Conservation (phyloP, 2,329 filamentous ascomycete species). For the Aspergillus awamori region DNA sequence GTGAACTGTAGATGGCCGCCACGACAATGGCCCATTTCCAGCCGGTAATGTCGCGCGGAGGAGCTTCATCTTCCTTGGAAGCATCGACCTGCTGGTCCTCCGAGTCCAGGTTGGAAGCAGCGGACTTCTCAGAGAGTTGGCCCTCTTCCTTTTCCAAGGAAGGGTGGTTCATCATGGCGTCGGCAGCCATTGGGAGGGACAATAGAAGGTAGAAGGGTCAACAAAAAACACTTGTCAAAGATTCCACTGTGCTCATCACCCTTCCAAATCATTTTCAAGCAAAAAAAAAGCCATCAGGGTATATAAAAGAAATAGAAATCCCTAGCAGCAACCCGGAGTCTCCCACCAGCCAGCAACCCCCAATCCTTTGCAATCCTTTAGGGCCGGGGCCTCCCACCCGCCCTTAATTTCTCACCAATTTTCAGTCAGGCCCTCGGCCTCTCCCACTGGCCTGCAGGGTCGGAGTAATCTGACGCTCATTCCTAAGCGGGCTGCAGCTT, state of each 20-base stretch:
- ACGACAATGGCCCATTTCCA: constrained; percentile 12
- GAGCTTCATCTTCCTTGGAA: background rate
- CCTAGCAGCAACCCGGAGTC: background rate
- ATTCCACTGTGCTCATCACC: too few relatives aligned
- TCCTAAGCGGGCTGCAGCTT: background rate
- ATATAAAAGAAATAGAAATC: too few relatives aligned
- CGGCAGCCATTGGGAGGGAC: background rate
- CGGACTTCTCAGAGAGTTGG: background rate
- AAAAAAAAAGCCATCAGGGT: too few relatives aligned
- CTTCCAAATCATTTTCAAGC: too few relatives aligned
- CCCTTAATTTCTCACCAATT: too few relatives aligned
- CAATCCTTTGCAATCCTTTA: background rate
- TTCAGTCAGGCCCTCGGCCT: background rate
- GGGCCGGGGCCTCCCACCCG: background rate
- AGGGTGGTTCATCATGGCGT: background rate
- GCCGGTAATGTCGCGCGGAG: background rate
- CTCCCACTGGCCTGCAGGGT: background rate
- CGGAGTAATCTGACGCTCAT: background rate
- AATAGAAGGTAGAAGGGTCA: too few relatives aligned
- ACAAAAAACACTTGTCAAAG: too few relatives aligned
- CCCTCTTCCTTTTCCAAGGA: background rate
- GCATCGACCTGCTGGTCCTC: background rate
- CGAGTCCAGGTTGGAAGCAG: background rate
- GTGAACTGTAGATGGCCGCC: constrained; percentile 9
- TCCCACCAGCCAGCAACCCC: background rate